Conservation (phyloP, 2,329 filamentous ascomycete genomes). For the Lasiodiplodia hormozganensis region DNA sequence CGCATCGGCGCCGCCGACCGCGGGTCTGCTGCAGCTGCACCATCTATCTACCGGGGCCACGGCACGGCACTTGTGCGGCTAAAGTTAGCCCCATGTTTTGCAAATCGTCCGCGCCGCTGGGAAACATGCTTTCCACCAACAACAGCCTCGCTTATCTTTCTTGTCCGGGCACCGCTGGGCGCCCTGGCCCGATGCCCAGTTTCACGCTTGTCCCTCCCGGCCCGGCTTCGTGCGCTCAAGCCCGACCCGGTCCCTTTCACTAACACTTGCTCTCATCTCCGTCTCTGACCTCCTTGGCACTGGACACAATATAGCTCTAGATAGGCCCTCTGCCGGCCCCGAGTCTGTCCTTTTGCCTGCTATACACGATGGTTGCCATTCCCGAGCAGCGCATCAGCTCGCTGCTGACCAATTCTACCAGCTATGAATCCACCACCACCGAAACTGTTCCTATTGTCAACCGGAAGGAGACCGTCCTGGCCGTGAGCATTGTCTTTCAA, state of each 20-base stretch:
- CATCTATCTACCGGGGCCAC: neutral
- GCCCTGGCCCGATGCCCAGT: constrained; percentile 10
- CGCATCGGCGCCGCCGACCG: too few species aligned
- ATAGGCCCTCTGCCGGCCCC: neutral
- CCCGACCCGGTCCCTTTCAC: neutral
- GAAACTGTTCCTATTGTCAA: neutral
- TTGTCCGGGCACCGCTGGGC: neutral
- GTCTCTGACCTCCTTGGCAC: neutral
- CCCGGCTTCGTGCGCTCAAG: neutral
- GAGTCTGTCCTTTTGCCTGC: neutral
- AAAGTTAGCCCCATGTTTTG: neutral
- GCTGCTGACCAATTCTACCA: neutral
- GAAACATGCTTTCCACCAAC: neutral
- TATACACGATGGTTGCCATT: constrained; percentile 7
- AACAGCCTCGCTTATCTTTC: constrained; percentile 17
- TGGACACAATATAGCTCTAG: neutral
- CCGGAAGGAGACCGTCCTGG: constrained; percentile 20
- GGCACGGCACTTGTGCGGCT: too few species aligned
- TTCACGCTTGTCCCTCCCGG: constrained; percentile 17
- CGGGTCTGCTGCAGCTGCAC: too few species aligned
- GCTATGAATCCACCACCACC: neutral
- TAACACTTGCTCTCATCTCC: constrained; percentile 5
- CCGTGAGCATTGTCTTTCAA: constrained; percentile 14
- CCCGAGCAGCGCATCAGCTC: neutral
- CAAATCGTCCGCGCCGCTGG: neutral